Conservation (phyloP, 345 rosid genomes). For the Atalantia buxifolia region DNA sequence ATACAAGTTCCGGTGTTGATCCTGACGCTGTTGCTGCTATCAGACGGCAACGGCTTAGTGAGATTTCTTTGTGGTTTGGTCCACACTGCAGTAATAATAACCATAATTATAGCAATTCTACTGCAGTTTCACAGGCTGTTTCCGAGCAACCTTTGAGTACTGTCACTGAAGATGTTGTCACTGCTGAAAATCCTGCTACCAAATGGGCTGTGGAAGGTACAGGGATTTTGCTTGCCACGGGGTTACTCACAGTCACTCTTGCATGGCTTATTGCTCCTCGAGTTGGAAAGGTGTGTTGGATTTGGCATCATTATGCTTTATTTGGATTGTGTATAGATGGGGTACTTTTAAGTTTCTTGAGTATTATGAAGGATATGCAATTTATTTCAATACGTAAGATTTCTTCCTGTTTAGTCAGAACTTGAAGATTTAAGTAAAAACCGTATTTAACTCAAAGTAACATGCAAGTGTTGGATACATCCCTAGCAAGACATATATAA, state of each 20-base stretch:
- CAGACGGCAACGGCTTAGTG: constrained; percentile 78
- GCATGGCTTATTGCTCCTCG: constrained; percentile 98
- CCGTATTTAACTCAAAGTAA: neutral
- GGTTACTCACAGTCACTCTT: constrained; percentile 82
- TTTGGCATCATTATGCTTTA: neutral
- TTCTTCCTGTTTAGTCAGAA: neutral
- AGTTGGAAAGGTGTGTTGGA: constrained; percentile 77
- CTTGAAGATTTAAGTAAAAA: neutral
- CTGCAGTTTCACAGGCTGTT: constrained; percentile 54
- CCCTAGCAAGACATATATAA: neutral
- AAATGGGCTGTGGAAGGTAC: constrained; percentile 97
- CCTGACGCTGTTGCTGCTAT: constrained; percentile 81
- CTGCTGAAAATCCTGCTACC: constrained; percentile 70
- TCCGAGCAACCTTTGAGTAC: constrained; percentile 56
- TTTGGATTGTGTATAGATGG: neutral
- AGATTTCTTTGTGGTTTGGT: constrained; percentile 81
- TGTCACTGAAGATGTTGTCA: constrained; percentile 44
- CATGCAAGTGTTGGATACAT: neutral
- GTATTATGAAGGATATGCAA: neutral
- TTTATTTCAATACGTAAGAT: neutral
- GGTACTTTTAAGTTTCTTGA: neutral
- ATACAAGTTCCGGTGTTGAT: constrained; percentile 48
- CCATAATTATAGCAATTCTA: constrained; percentile 31
- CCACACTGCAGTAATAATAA: constrained; percentile 46
- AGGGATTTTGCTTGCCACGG: constrained; percentile 91